Evolutionary conservation across 2,329 filamentous ascomycete genomes (phyloP), one percentile per base, ranked within the genome.

Genomic region (Colletotrichum sp.): DNA sequence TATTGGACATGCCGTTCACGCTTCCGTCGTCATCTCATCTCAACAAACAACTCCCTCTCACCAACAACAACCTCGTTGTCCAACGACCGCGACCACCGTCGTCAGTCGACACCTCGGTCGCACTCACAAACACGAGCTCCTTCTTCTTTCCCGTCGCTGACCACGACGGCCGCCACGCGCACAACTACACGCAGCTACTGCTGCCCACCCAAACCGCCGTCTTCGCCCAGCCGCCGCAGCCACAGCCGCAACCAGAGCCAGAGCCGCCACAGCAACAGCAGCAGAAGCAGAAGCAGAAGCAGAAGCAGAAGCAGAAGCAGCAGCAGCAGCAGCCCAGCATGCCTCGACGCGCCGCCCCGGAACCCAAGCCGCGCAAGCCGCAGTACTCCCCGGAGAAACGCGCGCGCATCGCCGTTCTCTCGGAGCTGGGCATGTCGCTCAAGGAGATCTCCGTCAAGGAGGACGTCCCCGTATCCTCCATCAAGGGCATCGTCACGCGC

Each of bases 311-410:
- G 31, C 31, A 31, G 31, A 8, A n/a, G 18, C n/a, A 29, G 21
- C 38, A 18, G 34, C 29, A 27, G 34, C 29, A 27, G 12, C 47
- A 16, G 57, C 36, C 55, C 43, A 64, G 9, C 63, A 74, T 74
- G 72, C 72, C 72, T 63, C 72, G 72, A 57, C 72, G 72, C 69
- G 72, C 72, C 47, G 72, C 72, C 57, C 63, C 62, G 68, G 72
- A 74, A 9, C 72, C 72, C 27, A 74, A 74, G 63, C 68, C 72
- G 43, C 72, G 72, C 63, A 74, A 74, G 68, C 72, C 72, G 62
- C 72, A 74, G 69, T 74, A 74, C 72, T 74, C 72, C 16, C 72
- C 72, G 9, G 72, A 74, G 68, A 74, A 74, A 47, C 72, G 72
- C 69, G 72, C 72, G 27, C 72, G 72, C 68, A 74, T 74, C 72